A percentile compares a stretch with the other conserved stretches of the same genome.
Conservation (phyloP, 768 basidiomycete species). For the Filobasidium floriforme region DNA sequence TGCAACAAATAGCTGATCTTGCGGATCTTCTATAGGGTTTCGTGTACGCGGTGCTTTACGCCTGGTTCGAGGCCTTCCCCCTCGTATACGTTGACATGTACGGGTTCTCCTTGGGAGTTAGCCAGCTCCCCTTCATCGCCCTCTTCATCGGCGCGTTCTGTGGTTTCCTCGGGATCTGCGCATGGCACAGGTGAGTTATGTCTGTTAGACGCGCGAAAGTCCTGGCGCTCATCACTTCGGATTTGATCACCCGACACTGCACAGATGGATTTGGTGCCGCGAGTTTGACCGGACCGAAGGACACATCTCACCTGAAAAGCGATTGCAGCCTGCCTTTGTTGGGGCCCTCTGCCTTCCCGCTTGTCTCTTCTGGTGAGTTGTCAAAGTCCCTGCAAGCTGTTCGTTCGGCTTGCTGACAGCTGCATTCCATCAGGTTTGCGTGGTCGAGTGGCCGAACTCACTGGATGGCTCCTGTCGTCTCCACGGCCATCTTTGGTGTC, state of each 20-base stretch:
- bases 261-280: slow-evolving; percentile 7
- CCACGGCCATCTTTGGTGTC: slow-evolving; percentile 28
- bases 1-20: neutral
- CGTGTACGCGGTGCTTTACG: slow-evolving; percentile 24
- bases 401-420: neutral
- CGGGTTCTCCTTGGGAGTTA: slow-evolving; percentile 28
- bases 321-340: slow-evolving; percentile 14
- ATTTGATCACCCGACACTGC: no score
- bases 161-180: slow-evolving; percentile 26
- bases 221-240: no score
- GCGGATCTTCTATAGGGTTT: neutral
- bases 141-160: slow-evolving; percentile 29
- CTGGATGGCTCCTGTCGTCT: slow-evolving; percentile 35
- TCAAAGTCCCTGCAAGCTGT: neutral
- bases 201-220: neutral
- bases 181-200: slow-evolving; percentile 21
- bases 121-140: slow-evolving; percentile 33
- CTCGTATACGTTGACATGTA: slow-evolving; percentile 37
- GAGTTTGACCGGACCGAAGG: slow-evolving; percentile 22
- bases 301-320: slow-evolving; percentile 22
- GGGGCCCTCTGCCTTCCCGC: slow-evolving; percentile 25
- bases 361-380: slow-evolving; percentile 30
- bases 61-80: slow-evolving; percentile 43
- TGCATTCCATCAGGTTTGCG: slow-evolving; percentile 24
- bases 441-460: slow-evolving; percentile 36